A percentile compares a stretch with the other conserved stretches of the same genome.
These are phyloP conservation scores for Alternaria longipes DNA, from an alignment of 2,329 filamentous ascomycete genomes.

Conservation along the genomic window DNA sequence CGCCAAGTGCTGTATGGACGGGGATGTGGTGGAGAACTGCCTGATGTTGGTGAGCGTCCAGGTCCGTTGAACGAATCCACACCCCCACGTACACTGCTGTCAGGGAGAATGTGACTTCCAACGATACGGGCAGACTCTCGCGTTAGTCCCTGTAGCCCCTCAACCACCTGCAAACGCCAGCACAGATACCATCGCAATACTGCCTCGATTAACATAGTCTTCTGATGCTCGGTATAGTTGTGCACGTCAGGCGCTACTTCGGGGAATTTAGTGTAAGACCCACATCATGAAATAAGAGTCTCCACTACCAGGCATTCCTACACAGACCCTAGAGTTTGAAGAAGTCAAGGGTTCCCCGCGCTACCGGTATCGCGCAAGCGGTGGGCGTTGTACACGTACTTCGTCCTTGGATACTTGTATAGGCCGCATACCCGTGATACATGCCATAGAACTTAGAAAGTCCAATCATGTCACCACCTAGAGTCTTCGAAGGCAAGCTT, in stretches of 20 bases:
- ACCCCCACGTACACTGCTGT: background rate
- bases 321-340: conserved; percentile 4
- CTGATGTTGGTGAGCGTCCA: background rate
- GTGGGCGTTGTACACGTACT: background rate
- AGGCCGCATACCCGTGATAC: background rate
- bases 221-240: background rate
- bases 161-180: background rate
- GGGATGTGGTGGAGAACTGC: conserved; percentile 1
- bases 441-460: background rate
- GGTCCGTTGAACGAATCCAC: background rate
- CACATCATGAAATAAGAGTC: background rate
- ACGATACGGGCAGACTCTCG: background rate
- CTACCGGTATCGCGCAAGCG: background rate
- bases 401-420: background rate
- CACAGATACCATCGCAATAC: background rate
- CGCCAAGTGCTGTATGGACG: background rate
- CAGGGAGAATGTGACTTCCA: background rate
- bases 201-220: background rate
- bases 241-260: background rate
- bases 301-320: conserved; percentile 5
- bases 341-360: conserved; percentile 9
- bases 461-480: background rate
- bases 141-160: background rate
- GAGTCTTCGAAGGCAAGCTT: conserved; percentile 17
- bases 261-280: background rate